Percentiles rank a stretch among this genome's conserved stretches.
Evolutionary conservation across 495 filamentous ascomycete species (phyloP).

Genomic region (Lepidopterella palustris): DNA sequence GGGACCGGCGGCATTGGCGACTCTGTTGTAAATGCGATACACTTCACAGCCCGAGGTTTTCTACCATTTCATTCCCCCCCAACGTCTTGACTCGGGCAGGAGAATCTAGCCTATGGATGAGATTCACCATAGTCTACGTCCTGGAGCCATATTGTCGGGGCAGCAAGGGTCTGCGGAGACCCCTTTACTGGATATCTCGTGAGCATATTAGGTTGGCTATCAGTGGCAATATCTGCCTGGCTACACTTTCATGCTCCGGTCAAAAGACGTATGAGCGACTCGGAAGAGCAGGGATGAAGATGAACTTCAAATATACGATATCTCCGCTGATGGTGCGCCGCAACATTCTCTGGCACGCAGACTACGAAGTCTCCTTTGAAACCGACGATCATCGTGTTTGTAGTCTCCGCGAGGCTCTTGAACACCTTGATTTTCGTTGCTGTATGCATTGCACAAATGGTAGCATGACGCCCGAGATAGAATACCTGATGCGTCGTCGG

Average conservation of each 20-base stretch:
- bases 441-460: neutral
- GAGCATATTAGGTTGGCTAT: neutral
- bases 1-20: neutral
- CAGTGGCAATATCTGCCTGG: conserved; percentile 43
- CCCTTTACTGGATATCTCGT: neutral
- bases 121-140: neutral
- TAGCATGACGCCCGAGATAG: neutral
- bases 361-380: neutral
- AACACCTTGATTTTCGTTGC: neutral
- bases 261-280: conserved; percentile 49
- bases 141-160: neutral
- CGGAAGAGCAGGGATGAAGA: neutral
- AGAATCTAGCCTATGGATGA: neutral
- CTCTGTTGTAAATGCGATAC: neutral
- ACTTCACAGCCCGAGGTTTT: neutral
- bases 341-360: neutral
- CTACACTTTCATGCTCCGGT: conserved; percentile 62
- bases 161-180: neutral
- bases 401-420: neutral
- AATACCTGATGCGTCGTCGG: neutral
- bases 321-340: neutral
- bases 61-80: neutral
- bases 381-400: neutral
- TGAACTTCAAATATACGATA: neutral
- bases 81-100: neutral